Percentiles rank a stretch among this genome's conserved stretches.
phyloP scores from a whole-genome alignment of 345 rosid genomes.

The Pistacia vera region DNA sequence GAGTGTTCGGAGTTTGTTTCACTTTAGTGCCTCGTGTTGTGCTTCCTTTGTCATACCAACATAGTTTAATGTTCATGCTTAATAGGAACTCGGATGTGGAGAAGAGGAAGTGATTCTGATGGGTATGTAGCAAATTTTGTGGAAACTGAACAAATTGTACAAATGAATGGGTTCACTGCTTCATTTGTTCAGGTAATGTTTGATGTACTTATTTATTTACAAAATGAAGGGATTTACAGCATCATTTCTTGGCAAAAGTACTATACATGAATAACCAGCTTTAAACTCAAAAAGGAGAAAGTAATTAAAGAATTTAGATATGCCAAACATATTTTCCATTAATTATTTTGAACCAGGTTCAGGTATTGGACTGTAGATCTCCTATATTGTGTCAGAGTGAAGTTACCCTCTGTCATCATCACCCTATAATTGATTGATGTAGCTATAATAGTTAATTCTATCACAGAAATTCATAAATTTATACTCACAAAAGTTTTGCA shows the following conservation, averaged over 20 bases:
- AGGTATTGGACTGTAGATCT: not conserved
- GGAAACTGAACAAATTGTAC: slow-evolving; percentile 92
- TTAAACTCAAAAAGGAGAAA: not conserved
- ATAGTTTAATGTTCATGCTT: slow-evolving; percentile 19
- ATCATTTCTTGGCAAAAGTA: not conserved
- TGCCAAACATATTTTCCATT: not conserved
- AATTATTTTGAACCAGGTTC: not conserved
- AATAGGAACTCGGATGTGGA: slow-evolving; percentile 98
- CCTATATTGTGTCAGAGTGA: not conserved
- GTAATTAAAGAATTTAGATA: slow-evolving; percentile 8
- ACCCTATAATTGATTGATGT: not conserved
- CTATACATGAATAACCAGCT: not conserved
- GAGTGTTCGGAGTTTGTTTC: not conserved
- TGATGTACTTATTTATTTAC: not conserved
- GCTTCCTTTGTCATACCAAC: slow-evolving; percentile 3
- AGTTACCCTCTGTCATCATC: not conserved
- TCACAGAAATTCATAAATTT: not conserved
- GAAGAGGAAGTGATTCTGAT: slow-evolving; percentile 98
- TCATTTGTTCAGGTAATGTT: slow-evolving; percentile 69
- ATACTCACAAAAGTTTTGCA: not conserved
- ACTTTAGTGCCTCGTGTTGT: not conserved
- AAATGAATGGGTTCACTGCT: slow-evolving; percentile 79
- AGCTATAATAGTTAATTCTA: not conserved
- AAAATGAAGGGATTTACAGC: not conserved
- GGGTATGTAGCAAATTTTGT: slow-evolving; percentile 99